Base-by-base conservation (phyloP, 352 stramenopile species). In the Phytophthora sp. region DNA sequence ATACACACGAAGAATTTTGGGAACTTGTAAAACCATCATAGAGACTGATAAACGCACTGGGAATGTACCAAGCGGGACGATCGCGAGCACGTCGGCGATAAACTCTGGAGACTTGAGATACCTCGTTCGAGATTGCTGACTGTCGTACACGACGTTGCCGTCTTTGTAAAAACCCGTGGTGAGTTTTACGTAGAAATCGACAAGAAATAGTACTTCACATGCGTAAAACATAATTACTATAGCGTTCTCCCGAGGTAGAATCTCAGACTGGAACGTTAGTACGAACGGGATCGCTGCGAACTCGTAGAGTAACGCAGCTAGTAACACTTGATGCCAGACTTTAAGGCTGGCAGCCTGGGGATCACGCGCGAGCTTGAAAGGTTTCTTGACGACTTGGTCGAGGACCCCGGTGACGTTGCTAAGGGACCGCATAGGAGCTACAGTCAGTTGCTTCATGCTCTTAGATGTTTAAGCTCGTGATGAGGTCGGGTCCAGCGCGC, bases 41-140 rank as follows among this genome's bases (percentile, higher is more conserved):
- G n/a, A n/a, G n/a, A n/a, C n/a, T n/a, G n/a, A n/a, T n/a, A n/a
- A n/a, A n/a, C n/a, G n/a, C n/a, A n/a, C n/a, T n/a, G n/a, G n/a
- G n/a, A n/a, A n/a, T n/a, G n/a, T n/a, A n/a, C n/a, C n/a, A n/a
- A 85, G 55, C 5, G 83, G 83, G 2, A 90, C 13, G 4, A 89
- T 63, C 1, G 77, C 59, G 7, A 86, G 4, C 1, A 76, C 24
- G 29, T 90, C 84, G 7, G 82, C 20, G 6, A 69, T 52, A 56
- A 92, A 90, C 4, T 62, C 65, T 7, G 24, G n/a, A 3, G 78
- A 90, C n/a, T 61, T 75, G 41, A 89, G 15, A 30, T 92, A 92
- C 12, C 26, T 58, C 12, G 24, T 24, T 58, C 51, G 51, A 49
- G 35, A 23, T 13, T 39, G 20, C 6, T 24, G 35, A 15, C 26